Percentiles rank a stretch among this genome's conserved stretches.
These are phyloP conservation scores for Trichoderma semiorbis DNA, from an alignment of 2,329 filamentous ascomycete genomes.

Conservation along the genomic window DNA sequence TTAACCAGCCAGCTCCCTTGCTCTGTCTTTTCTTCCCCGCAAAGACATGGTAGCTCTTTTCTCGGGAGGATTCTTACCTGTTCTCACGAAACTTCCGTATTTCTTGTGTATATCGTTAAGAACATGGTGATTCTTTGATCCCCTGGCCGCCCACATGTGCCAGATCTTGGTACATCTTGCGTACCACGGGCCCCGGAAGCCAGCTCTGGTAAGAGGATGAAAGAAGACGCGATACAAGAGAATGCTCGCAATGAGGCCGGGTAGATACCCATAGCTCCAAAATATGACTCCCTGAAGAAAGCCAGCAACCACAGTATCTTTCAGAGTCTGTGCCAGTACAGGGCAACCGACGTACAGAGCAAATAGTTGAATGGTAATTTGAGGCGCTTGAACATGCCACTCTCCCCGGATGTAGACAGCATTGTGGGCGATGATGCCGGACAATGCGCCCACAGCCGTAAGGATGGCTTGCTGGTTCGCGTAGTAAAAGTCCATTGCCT, in stretches of 20 bases:
- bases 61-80: not conserved
- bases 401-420: conserved; percentile 27
- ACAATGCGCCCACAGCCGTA: not conserved
- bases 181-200: not conserved
- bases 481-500: not conserved
- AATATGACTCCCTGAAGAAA: not conserved
- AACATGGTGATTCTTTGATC: not conserved
- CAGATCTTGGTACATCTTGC: not conserved
- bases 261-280: not conserved
- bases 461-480: not conserved
- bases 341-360: not conserved
- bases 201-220: not conserved
- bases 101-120: not conserved
- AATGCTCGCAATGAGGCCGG: not conserved
- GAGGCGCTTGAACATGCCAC: conserved; percentile 26
- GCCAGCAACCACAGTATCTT: not conserved
- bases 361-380: conserved; percentile 19
- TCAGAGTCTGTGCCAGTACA: not conserved
- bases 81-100: not conserved
- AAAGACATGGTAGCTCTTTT: not conserved
- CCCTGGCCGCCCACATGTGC: not conserved
- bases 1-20: not conserved
- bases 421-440: not conserved
- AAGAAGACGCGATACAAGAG: not conserved
- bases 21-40: not conserved